Base-by-base conservation (phyloP, 306 rosid genomes). In the Glycine tomentella region DNA sequence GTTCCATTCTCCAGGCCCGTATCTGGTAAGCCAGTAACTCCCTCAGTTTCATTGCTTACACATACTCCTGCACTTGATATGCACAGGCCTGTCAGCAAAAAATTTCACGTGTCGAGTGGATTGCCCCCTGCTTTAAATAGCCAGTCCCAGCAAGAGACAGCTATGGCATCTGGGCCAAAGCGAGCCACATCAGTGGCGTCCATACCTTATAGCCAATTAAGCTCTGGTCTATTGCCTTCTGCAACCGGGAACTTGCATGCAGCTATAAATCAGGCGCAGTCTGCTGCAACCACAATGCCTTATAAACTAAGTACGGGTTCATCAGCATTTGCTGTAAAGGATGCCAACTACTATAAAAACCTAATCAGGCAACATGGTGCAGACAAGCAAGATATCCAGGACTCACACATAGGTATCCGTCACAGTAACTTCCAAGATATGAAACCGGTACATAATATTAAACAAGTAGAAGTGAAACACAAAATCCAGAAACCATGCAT, bases 321-420 rank as follows among this genome's bases (percentile, higher is more conserved):
- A 38, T 34, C 87, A 38, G 75, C 84, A 36, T 65, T 15, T 49
- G 81, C 74, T 62, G 75, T 75, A 16, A 80, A 86, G 92, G 95
- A 94, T 82, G 71, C 64, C 79, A 84, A 84, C 88, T 90, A 92
- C 81, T 91, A 81, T 85, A 92, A 88, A 91, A 80, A 87, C 78
- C 88, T 94, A 51, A 71, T 88, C 74, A 84, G 92, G 83, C 86
- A 84, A 87, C 89, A 90, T 51, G 97, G 94, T 51, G 88, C 75
- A 20, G 91, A 88, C 33, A 84, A 81, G 78, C 81, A 76, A 33
- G 87, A 79, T 33, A 75, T 10, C 31, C 87, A 65, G 86, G 90
- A 86, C 48, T 77, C 84, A 74, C 80, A 84, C 68, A 82, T 77
- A 72, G 89, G 92, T 69, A 82, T 40, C 52, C 81, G 51, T 31